Percentiles rank a stretch among this genome's conserved stretches.
Conservation (phyloP, 2,329 filamentous ascomycete species). For the Podosphaera xanthii region DNA sequence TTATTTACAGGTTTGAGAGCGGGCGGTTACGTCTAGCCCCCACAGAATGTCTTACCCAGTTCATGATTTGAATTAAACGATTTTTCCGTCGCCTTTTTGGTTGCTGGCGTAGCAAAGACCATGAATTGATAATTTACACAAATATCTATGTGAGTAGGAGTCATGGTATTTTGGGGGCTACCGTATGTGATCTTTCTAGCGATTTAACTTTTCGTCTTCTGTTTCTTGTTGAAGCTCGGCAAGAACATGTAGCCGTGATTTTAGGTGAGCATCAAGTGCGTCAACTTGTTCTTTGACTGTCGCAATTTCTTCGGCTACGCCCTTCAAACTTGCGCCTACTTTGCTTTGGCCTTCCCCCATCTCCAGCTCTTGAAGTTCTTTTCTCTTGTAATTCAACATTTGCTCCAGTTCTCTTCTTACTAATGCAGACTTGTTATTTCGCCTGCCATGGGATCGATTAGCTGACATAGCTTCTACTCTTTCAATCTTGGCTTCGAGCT, state of each 20-base stretch:
- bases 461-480: constrained; percentile 56
- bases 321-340: constrained; percentile 49
- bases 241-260: constrained; percentile 50
- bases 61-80: too few relatives aligned
- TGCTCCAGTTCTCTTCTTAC: constrained; percentile 90
- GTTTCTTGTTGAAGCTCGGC: constrained; percentile 60
- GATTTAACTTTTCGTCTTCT: constrained; percentile 55
- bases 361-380: constrained; percentile 53
- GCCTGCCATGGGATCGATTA: constrained; percentile 35
- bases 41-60: too few relatives aligned
- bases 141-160: too few relatives aligned
- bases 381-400: constrained; percentile 82
- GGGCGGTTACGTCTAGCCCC: too few relatives aligned
- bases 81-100: too few relatives aligned
- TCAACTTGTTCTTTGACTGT: constrained; percentile 90
- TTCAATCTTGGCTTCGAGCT: constrained; percentile 71
- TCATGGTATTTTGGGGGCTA: neutral
- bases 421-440: constrained; percentile 65
- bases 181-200: constrained; percentile 14
- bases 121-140: too few relatives aligned
- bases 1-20: too few relatives aligned
- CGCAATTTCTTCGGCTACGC: constrained; percentile 63
- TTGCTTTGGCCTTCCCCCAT: constrained; percentile 44
- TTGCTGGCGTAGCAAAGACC: too few relatives aligned
- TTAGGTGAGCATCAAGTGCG: constrained; percentile 63